A percentile compares a stretch with the other conserved stretches of the same genome.
Conservation (phyloP, 2,329 filamentous ascomycete genomes). For the Diplodia seriata region DNA sequence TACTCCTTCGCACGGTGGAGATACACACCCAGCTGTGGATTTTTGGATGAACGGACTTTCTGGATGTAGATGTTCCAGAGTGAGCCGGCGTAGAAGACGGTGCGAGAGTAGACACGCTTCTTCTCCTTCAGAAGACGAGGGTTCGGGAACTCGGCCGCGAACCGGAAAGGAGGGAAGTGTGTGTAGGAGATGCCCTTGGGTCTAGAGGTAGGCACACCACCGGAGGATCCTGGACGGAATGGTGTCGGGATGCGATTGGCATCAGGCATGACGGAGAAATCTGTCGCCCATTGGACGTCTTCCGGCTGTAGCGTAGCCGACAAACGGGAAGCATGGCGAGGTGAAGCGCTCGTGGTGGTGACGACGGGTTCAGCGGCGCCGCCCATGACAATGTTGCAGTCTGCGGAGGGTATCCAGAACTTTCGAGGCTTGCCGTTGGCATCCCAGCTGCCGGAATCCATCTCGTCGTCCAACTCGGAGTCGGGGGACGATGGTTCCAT, state of each 20-base stretch:
- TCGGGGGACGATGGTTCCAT: constrained; percentile 11
- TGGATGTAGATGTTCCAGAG: constrained; percentile 70
- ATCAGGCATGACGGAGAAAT: constrained; percentile 58
- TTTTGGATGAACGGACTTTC: constrained; percentile 62
- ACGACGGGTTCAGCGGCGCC: constrained; percentile 61
- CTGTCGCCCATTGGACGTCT: constrained; percentile 63
- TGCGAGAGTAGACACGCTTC: constrained; percentile 65
- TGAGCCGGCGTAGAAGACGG: constrained; percentile 65
- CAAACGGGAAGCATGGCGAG: constrained; percentile 54
- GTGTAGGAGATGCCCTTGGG: constrained; percentile 56
- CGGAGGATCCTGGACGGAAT: constrained; percentile 45
- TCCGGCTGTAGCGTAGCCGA: constrained; percentile 61
- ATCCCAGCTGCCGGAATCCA: constrained; percentile 61
- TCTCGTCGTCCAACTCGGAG: constrained; percentile 43
- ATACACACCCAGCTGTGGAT: constrained; percentile 65
- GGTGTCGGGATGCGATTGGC: constrained; percentile 41
- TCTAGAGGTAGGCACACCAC: constrained; percentile 43
- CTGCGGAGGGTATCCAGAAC: constrained; percentile 63
- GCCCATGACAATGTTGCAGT: constrained; percentile 64
- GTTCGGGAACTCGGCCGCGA: constrained; percentile 64
- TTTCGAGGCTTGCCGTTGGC: constrained; percentile 61
- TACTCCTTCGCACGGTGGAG: constrained; percentile 65
- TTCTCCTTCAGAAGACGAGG: constrained; percentile 64
- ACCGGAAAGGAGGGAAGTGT: constrained; percentile 64
- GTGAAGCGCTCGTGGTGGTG: constrained; percentile 54